Conservation (phyloP, 768 basidiomycete species). For the Pulveroboletus sp. region DNA sequence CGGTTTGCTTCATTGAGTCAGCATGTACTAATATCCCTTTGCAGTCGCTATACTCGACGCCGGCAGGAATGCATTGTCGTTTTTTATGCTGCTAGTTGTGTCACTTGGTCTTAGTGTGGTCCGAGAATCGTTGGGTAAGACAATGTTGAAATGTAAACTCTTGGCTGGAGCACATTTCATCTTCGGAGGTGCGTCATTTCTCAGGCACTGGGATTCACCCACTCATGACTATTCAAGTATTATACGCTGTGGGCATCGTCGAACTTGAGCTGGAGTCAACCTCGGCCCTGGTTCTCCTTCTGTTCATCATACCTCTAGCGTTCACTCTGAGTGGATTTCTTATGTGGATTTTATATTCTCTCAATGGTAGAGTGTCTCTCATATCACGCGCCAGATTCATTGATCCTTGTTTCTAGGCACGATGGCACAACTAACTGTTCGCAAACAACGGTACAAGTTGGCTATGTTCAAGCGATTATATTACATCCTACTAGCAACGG, state of each 20-base stretch:
- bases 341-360: slow-evolving; percentile 89
- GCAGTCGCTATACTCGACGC: slow-evolving; percentile 93
- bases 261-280: slow-evolving; percentile 89
- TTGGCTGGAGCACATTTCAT: slow-evolving; percentile 84
- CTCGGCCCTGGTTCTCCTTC: slow-evolving; percentile 73
- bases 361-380: slow-evolving; percentile 60
- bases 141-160: slow-evolving; percentile 79
- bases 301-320: slow-evolving; percentile 92
- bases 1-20: neutral
- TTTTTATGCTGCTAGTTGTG: slow-evolving; percentile 92
- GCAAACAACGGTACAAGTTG: slow-evolving; percentile 84
- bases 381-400: neutral
- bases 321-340: slow-evolving; percentile 95
- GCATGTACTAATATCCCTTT: slow-evolving; percentile 1
- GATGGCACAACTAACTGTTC: slow-evolving; percentile 75
- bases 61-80: slow-evolving; percentile 87
- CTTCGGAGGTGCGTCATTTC: slow-evolving; percentile 73
- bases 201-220: neutral
- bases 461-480: slow-evolving; percentile 87
- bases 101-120: slow-evolving; percentile 91
- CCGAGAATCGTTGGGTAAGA: slow-evolving; percentile 76
- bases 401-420: slow-evolving; percentile 53
- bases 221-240: slow-evolving; percentile 43
- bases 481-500: slow-evolving; percentile 77
- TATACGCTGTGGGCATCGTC: slow-evolving; percentile 94